Evolutionary conservation across 441 rosid genomes (phyloP).

Genomic region (Theobroma grandiflorum): DNA sequence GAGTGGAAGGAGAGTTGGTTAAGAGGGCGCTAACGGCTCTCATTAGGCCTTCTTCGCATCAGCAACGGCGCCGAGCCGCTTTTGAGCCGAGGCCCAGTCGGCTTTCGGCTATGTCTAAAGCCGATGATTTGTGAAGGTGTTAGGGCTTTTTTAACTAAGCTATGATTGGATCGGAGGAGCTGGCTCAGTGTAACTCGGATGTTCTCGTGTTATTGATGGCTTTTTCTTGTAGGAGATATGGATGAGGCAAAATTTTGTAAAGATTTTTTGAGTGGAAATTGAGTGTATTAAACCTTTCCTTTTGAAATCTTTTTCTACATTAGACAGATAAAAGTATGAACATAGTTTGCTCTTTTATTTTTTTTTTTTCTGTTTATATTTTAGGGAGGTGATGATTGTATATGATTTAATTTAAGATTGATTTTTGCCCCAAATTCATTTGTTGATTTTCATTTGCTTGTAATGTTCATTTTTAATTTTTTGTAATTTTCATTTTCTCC

Average conservation of each 20-base stretch:
- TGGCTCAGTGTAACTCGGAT: not conserved
- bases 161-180: not conserved
- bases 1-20: conserved; percentile 57
- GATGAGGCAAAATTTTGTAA: not conserved
- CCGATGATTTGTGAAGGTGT: conserved; percentile 11
- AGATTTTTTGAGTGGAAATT: conserved; percentile 5
- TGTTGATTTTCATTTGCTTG: too few relatives aligned
- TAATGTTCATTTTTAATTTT: too few relatives aligned
- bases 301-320: too few relatives aligned
- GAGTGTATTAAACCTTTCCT: not conserved
- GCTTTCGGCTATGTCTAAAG: conserved; percentile 45
- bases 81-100: conserved; percentile 53
- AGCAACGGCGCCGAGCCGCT: conserved; percentile 44
- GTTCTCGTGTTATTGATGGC: not conserved
- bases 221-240: not conserved
- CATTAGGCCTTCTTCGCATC: conserved; percentile 58
- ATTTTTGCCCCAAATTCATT: too few relatives aligned
- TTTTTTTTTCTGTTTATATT: too few relatives aligned
- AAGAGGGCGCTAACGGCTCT: conserved; percentile 52
- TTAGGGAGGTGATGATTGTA: too few relatives aligned
- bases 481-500: too few relatives aligned
- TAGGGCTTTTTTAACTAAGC: not conserved
- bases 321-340: too few relatives aligned
- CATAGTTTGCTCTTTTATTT: too few relatives aligned
- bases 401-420: too few relatives aligned